Base-by-base conservation (phyloP, 495 filamentous ascomycete genomes). In the Pyrenula massariospora region DNA sequence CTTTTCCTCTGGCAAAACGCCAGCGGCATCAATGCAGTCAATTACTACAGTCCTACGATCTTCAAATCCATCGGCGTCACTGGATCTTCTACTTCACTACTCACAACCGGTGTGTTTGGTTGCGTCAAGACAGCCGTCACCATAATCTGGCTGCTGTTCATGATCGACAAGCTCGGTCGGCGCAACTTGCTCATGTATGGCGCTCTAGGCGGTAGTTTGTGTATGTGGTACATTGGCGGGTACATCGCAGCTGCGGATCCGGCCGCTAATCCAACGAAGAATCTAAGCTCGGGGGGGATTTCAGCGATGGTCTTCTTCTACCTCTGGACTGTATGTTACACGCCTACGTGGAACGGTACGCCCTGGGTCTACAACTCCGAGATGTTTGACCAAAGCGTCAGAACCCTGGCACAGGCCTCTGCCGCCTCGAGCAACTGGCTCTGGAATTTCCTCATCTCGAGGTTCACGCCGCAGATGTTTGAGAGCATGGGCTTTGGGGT, bases 271-370 rank as follows among this genome's bases (percentile, higher is more conserved):
- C 62, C 61, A 21, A 74, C 59, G 20, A 58, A 57, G 3, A 53
- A 64, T 2, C 67, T 86, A 54, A 69, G 70, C 3, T 66, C 77
- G 8, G 83, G 77, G 49, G 84, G 84, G 49, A 84, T 86, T 54
- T 80, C 80, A 0, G 85, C 85, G 36, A 80, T 89, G 50, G 86
- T 87, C 73, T 87, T 89, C 76, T 88, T 88, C 71, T 89, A 88
- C 62, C 76, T 89, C 15, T 88, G 85, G 84, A 88, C 85, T 2
- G 80, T 81, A 8, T 88, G 86, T 69, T 89, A 89, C 63, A 86
- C 85, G 3, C 81, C 86, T 0, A 81, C 82, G 2, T 89, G 85
- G 85, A 88, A 89, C 65, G 84, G 84, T 12, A 84, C 81, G 2
- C 82, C 82, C 0, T 85, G 82, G 82, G 81, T 84, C 42, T 68